Evolutionary conservation across 2,329 filamentous ascomycete genomes (phyloP).

Genomic region (Dothidotthia symphoricarpi): DNA sequence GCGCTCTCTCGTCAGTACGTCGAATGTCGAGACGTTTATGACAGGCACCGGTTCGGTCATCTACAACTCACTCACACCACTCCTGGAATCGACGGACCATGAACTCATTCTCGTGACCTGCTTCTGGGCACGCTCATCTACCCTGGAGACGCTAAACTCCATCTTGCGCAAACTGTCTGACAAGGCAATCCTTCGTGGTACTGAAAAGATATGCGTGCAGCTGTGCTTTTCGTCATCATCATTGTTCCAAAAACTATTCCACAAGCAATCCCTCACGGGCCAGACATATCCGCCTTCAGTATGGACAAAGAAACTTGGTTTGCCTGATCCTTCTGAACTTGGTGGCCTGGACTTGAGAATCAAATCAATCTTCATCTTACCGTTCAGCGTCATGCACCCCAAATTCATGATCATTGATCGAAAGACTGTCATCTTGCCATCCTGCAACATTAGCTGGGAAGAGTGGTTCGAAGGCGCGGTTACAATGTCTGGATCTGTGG

Average conservation of each 20-base stretch:
- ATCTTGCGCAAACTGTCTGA: slow-evolving; percentile 61
- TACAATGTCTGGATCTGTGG: slow-evolving; percentile 61
- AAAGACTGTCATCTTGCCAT: slow-evolving; percentile 65
- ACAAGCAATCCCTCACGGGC: slow-evolving; percentile 63
- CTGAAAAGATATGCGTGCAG: slow-evolving; percentile 57
- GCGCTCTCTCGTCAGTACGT: slow-evolving; percentile 35
- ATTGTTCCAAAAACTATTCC: slow-evolving; percentile 70
- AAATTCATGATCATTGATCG: slow-evolving; percentile 78
- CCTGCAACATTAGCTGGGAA: slow-evolving; percentile 85
- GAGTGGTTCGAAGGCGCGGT: slow-evolving; percentile 81
- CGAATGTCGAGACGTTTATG: slow-evolving; percentile 38
- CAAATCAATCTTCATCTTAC: slow-evolving; percentile 76
- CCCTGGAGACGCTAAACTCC: slow-evolving; percentile 57
- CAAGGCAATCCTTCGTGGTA: slow-evolving; percentile 37
- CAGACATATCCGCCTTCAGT: slow-evolving; percentile 58
- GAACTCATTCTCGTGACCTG: slow-evolving; percentile 78
- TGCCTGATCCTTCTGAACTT: slow-evolving; percentile 58
- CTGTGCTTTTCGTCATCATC: slow-evolving; percentile 76
- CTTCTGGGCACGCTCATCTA: slow-evolving; percentile 72
- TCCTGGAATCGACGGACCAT: slow-evolving; percentile 58
- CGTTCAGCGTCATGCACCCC: slow-evolving; percentile 83
- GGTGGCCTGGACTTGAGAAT: slow-evolving; percentile 65
- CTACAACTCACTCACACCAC: slow-evolving; percentile 55
- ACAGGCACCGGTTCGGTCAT: slow-evolving; percentile 49
- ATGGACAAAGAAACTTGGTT: slow-evolving; percentile 63